Percentiles rank a stretch among this genome's conserved stretches.
Evolutionary conservation across 345 rosid species (phyloP).

Genomic region (Geranium rotundifolium): DNA sequence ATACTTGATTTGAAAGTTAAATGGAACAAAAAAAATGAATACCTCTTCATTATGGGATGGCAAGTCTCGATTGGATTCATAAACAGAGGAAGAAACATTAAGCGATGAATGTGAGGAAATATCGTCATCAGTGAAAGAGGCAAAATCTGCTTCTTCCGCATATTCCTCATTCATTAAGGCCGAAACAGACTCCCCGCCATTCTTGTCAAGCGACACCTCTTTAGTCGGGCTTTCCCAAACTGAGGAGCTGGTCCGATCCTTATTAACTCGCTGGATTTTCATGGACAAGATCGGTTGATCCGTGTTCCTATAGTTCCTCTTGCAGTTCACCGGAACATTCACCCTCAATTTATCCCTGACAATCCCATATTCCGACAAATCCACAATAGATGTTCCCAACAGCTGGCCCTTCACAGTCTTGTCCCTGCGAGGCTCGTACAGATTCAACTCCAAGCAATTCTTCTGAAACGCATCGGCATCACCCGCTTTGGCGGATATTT

Average conservation of each 20-base stretch:
- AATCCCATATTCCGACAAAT: slow-evolving; percentile 68
- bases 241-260: slow-evolving; percentile 30
- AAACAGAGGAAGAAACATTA: slow-evolving; percentile 34
- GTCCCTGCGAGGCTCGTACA: slow-evolving; percentile 86
- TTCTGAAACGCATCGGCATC: slow-evolving; percentile 43
- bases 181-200: slow-evolving; percentile 58
- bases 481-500: slow-evolving; percentile 42
- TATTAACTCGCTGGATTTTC: slow-evolving; percentile 46
- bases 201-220: slow-evolving; percentile 28
- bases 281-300: slow-evolving; percentile 58
- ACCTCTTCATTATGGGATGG: slow-evolving; percentile 46
- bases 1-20: slow-evolving; percentile 3
- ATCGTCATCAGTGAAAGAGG: slow-evolving; percentile 68
- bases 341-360: slow-evolving; percentile 35
- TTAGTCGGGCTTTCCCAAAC: slow-evolving; percentile 26
- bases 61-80: slow-evolving; percentile 33
- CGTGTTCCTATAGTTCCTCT: slow-evolving; percentile 56
- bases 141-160: slow-evolving; percentile 67
- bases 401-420: slow-evolving; percentile 45
- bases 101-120: slow-evolving; percentile 70
- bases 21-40: not conserved
- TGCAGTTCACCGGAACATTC: slow-evolving; percentile 62
- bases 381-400: slow-evolving; percentile 63
- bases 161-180: slow-evolving; percentile 68
- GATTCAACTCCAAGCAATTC: slow-evolving; percentile 58